These are phyloP conservation scores for Lachnellula occidentalis DNA, from an alignment of 2,329 filamentous ascomycete species.

Conservation along the genomic window DNA sequence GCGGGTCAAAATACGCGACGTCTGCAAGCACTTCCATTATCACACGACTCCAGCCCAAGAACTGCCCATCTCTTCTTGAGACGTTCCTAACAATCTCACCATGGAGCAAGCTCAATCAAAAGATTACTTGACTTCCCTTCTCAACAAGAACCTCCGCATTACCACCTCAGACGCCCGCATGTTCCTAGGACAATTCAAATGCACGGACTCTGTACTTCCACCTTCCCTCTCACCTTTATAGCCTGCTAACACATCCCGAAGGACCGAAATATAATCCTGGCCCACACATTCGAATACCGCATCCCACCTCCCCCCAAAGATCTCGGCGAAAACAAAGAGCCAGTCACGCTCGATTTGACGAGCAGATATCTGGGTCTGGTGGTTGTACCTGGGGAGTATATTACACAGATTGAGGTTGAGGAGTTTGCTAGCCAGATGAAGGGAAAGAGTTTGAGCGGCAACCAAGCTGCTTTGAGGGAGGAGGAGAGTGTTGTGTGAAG, in stretches of 20 bases:
- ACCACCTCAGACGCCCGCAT: slow-evolving; percentile 78
- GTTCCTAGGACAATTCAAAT: slow-evolving; percentile 89
- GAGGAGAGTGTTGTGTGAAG: background rate
- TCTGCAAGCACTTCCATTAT: background rate
- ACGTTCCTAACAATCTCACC: background rate
- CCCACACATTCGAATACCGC: slow-evolving; percentile 84
- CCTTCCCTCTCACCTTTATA: background rate
- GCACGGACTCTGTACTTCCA: slow-evolving; percentile 75
- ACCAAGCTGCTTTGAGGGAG: background rate
- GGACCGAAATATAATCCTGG: slow-evolving; percentile 85
- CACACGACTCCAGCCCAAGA: background rate
- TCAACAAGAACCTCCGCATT: slow-evolving; percentile 75
- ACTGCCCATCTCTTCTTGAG: background rate
- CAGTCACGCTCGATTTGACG: slow-evolving; percentile 64
- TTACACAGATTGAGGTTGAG: slow-evolving; percentile 84
- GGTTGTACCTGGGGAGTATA: slow-evolving; percentile 80
- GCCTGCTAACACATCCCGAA: slow-evolving; percentile 33
- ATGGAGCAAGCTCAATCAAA: slow-evolving; percentile 44
- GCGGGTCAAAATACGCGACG: background rate
- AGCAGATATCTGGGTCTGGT: slow-evolving; percentile 85
- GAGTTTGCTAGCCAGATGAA: slow-evolving; percentile 52
- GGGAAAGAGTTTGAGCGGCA: background rate
- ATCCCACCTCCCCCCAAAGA: slow-evolving; percentile 52
- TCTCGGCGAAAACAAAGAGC: slow-evolving; percentile 30
- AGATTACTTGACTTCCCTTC: slow-evolving; percentile 56